Evolutionary conservation across 768 basidiomycete species (phyloP).

Genomic region (Rhodosporidiobolus odoratus): DNA sequence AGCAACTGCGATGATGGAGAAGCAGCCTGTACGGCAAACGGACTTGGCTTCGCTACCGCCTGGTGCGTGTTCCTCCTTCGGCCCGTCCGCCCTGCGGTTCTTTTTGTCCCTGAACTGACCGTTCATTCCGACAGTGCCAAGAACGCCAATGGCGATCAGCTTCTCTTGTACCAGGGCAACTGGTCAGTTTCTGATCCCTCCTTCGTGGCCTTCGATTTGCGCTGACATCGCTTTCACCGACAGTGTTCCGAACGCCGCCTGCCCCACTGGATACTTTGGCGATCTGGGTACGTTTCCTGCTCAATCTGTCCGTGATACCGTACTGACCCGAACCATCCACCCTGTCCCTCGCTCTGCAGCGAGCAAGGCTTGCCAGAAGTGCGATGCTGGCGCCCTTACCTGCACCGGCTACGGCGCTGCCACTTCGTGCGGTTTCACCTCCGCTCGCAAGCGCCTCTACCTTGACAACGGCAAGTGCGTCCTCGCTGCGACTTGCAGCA

Average conservation of each 20-base stretch:
- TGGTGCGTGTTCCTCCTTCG: neutral
- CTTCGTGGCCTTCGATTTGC: neutral
- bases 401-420: neutral
- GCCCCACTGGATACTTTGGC: neutral
- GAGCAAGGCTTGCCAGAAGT: neutral
- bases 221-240: neutral
- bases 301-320: no score
- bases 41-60: neutral
- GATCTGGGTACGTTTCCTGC: neutral
- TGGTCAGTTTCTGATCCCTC: neutral
- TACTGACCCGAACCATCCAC: no score
- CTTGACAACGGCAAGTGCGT: neutral
- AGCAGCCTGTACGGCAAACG: neutral
- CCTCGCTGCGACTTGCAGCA: neutral
- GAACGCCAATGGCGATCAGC: neutral
- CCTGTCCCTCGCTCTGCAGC: neutral
- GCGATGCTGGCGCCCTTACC: neutral
- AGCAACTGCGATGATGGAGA: neutral
- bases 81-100: no score
- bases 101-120: no score
- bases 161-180: neutral
- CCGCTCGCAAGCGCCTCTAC: neutral
- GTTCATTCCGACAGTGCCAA: neutral
- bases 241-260: neutral
- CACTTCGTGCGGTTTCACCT: neutral